Conservation (phyloP, 805 yeast species). For the Lachancea lanzarotensis region DNA sequence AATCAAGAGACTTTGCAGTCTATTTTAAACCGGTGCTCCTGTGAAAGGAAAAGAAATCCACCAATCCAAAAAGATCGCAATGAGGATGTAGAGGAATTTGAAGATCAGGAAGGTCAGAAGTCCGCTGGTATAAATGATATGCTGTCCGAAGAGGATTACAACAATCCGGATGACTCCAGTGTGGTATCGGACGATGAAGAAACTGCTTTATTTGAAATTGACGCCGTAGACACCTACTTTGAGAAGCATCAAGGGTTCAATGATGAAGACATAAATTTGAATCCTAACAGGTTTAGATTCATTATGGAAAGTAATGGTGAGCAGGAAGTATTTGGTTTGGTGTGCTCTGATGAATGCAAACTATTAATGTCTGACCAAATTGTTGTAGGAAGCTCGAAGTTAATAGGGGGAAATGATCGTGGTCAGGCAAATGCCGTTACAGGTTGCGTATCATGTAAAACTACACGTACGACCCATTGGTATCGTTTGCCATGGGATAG, state of each 20-base stretch:
- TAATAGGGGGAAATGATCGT: neutral
- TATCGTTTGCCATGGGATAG: neutral
- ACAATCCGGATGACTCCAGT: neutral
- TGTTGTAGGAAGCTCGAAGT: neutral
- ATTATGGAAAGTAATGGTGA: neutral
- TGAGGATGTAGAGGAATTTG: conserved; percentile 2
- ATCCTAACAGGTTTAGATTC: neutral
- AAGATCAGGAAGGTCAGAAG: neutral
- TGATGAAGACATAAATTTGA: neutral
- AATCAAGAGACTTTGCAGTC: conserved; percentile 6
- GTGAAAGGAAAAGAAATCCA: conserved; percentile 10
- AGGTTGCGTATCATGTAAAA: neutral
- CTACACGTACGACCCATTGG: neutral
- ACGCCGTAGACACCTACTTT: neutral
- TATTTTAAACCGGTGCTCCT: conserved; percentile 8
- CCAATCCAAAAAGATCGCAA: neutral
- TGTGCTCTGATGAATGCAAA: neutral
- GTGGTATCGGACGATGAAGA: neutral
- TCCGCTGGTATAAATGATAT: too few relatives aligned
- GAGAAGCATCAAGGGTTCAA: neutral
- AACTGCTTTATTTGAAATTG: neutral
- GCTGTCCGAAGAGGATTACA: neutral
- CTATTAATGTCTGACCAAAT: neutral
- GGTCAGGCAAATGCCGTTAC: neutral
- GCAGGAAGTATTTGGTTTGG: neutral